A percentile compares a stretch with the other conserved stretches of the same genome.
Conservation (phyloP, 2,329 filamentous ascomycete genomes). For the Aspergillus latus region DNA sequence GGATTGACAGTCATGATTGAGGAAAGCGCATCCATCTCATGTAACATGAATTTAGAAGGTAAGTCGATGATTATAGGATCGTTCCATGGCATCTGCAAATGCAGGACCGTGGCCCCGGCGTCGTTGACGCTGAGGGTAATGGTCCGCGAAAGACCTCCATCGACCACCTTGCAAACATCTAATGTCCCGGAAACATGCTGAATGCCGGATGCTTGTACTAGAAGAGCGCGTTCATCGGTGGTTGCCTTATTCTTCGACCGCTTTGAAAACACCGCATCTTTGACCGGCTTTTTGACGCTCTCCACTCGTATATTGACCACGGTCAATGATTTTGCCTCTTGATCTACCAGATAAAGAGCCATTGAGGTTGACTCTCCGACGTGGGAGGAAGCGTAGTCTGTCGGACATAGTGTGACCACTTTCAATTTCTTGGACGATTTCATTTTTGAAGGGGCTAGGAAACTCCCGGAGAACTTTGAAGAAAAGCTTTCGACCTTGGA, state of each 20-base stretch:
- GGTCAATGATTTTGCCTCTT: conserved; percentile 65
- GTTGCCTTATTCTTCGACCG: conserved; percentile 25
- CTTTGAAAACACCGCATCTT: conserved; percentile 27
- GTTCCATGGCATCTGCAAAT: conserved; percentile 74
- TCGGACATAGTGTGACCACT: conserved; percentile 65
- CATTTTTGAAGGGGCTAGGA: conserved; percentile 28
- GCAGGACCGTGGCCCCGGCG: conserved; percentile 65
- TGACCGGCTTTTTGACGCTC: conserved; percentile 33
- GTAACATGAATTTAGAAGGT: conserved; percentile 57
- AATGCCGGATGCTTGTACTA: conserved; percentile 45
- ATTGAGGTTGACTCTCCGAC: conserved; percentile 34
- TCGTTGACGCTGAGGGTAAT: conserved; percentile 67
- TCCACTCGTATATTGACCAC: conserved; percentile 64
- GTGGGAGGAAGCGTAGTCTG: conserved; percentile 33
- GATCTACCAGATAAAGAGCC: conserved; percentile 67
- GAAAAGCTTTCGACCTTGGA: conserved; percentile 69
- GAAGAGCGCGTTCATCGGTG: conserved; percentile 27
- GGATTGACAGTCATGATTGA: conserved; percentile 52
- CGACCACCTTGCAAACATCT: conserved; percentile 70
- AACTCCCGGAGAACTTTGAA: conserved; percentile 48
- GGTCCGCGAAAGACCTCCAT: conserved; percentile 67
- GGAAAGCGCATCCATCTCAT: conserved; percentile 61
- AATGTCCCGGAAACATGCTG: conserved; percentile 66
- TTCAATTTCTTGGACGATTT: conserved; percentile 32
- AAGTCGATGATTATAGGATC: conserved; percentile 66